Percentiles rank a stretch among this genome's conserved stretches.
These are phyloP conservation scores for Pelargonium fulgidum DNA, from an alignment of 441 rosid genomes.

Conservation along the genomic window DNA sequence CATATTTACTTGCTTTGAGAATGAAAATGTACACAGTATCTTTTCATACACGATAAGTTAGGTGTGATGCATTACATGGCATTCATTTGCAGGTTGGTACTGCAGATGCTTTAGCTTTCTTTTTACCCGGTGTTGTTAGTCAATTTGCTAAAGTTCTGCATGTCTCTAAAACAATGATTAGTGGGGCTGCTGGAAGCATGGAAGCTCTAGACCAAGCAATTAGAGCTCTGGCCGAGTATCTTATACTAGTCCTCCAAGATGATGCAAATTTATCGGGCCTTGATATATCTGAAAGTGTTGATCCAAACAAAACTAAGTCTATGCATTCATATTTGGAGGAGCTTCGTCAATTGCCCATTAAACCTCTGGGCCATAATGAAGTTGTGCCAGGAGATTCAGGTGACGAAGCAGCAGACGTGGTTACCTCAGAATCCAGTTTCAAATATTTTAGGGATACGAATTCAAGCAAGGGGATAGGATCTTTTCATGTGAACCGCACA, in stretches of 20 bases:
- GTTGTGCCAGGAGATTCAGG: conserved; percentile 29
- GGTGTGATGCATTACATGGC: conserved; percentile 13
- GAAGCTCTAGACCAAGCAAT: conserved; percentile 82
- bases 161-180: conserved; percentile 65
- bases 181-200: conserved; percentile 91
- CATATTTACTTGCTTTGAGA: background rate
- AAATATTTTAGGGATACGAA: conserved; percentile 26
- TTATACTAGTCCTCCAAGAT: conserved; percentile 79
- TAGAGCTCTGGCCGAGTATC: conserved; percentile 86
- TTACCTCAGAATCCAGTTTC: conserved; percentile 24
- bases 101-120: conserved; percentile 89
- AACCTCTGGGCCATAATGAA: conserved; percentile 33
- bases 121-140: conserved; percentile 92
- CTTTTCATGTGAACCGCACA: conserved; percentile 65
- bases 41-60: conserved; percentile 9
- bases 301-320: conserved; percentile 36
- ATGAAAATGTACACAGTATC: background rate
- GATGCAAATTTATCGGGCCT: conserved; percentile 48
- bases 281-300: conserved; percentile 29
- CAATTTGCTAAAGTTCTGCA: conserved; percentile 78
- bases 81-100: conserved; percentile 59
- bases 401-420: conserved; percentile 26
- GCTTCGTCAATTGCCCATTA: conserved; percentile 53
- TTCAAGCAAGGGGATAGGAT: conserved; percentile 35
- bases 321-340: conserved; percentile 50